Evolutionary conservation across 805 yeast species (phyloP).

Genomic region (Wickerhamiella azymoides): DNA sequence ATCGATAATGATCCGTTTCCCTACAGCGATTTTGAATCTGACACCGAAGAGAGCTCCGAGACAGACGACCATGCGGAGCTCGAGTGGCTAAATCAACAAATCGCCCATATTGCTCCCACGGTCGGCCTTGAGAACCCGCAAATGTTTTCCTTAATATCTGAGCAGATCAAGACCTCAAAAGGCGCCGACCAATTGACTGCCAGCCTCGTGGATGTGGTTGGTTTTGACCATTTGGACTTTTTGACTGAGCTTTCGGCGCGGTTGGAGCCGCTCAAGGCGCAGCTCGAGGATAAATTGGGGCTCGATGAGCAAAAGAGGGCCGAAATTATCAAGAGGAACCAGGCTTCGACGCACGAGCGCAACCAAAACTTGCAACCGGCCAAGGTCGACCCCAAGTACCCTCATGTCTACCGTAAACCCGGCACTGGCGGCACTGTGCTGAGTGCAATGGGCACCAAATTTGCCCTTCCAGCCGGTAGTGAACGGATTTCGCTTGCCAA

Average conservation of each 20-base stretch:
- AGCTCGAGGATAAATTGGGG: slow-evolving; percentile 21
- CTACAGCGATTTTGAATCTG: slow-evolving; percentile 6
- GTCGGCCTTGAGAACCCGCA: slow-evolving; percentile 2
- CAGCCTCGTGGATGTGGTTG: slow-evolving; percentile 58
- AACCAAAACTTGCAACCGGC: slow-evolving; percentile 20
- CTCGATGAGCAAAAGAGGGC: slow-evolving; percentile 12
- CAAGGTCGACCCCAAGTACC: slow-evolving; percentile 41
- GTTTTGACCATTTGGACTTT: slow-evolving; percentile 74
- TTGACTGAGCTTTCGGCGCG: slow-evolving; percentile 48
- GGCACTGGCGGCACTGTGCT: slow-evolving; percentile 53
- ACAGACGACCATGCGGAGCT: neutral
- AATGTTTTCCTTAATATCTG: neutral
- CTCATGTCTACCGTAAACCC: slow-evolving; percentile 65
- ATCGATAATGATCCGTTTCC: slow-evolving; percentile 8
- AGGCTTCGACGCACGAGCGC: slow-evolving; percentile 12
- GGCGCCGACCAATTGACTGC: slow-evolving; percentile 11
- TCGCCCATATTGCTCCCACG: neutral
- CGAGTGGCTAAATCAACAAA: slow-evolving; percentile 3
- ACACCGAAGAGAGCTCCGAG: neutral
- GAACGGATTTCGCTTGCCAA: slow-evolving; percentile 31
- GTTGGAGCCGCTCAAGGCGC: slow-evolving; percentile 14
- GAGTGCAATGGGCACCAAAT: slow-evolving; percentile 71
- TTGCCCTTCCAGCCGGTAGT: slow-evolving; percentile 69
- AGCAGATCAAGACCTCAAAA: neutral
- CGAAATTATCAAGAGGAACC: slow-evolving; percentile 13